Evolutionary conservation across 805 yeast species (phyloP).

Genomic region (Teunomyces funiuensis): DNA sequence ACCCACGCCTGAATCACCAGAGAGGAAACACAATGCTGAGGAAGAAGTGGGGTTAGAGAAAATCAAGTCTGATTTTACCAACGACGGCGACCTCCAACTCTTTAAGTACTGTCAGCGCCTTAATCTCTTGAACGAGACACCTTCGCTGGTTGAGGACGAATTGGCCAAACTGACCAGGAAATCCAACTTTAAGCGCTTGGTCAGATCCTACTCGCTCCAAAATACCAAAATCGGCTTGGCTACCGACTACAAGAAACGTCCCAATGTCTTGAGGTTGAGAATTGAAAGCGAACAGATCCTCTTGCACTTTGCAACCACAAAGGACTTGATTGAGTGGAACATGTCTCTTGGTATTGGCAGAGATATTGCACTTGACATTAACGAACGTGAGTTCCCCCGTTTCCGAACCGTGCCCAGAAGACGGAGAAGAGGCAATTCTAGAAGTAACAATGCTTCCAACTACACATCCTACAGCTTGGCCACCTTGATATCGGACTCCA

Average conservation of each 20-base stretch:
- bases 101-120: conserved; percentile 23
- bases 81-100: conserved; percentile 28
- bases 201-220: conserved; percentile 78
- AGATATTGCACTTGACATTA: conserved; percentile 76
- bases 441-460: conserved; percentile 2
- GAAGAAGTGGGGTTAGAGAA: conserved; percentile 11
- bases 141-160: conserved; percentile 5
- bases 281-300: conserved; percentile 82
- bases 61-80: conserved; percentile 22
- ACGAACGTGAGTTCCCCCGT: conserved; percentile 66
- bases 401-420: conserved; percentile 82
- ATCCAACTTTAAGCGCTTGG: conserved; percentile 19
- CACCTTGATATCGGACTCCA: conserved; percentile 5
- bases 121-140: conserved; percentile 8
- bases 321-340: conserved; percentile 78
- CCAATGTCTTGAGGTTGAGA: conserved; percentile 69
- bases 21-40: conserved; percentile 9
- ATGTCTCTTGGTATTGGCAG: conserved; percentile 70
- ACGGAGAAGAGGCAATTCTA: conserved; percentile 41
- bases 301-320: conserved; percentile 59
- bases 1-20: conserved; percentile 11
- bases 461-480: conserved; percentile 7
- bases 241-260: conserved; percentile 71
- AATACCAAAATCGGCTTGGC: conserved; percentile 85
- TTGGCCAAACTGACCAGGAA: conserved; percentile 1